Percentiles rank a stretch among this genome's conserved stretches.
Evolutionary conservation across 2,329 filamentous ascomycete genomes (phyloP).

Genomic region (Mollisia scopiformis): DNA sequence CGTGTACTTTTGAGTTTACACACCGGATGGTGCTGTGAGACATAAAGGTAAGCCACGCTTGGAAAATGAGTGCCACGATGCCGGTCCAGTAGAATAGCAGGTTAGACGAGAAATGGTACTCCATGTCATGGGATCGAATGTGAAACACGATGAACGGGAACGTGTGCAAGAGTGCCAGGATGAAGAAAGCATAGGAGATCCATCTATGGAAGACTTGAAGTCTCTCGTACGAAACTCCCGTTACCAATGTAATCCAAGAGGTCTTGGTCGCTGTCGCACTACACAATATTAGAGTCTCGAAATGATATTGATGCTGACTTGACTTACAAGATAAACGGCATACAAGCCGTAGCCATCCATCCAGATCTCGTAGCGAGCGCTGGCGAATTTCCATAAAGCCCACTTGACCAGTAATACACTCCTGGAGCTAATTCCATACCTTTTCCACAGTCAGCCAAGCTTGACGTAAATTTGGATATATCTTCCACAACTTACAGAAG

Average conservation of each 20-base stretch:
- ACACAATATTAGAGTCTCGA: neutral
- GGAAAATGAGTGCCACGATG: constrained; percentile 8
- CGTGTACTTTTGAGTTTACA: neutral
- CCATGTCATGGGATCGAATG: constrained; percentile 5
- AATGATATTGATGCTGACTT: neutral
- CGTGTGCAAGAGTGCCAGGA: constrained; percentile 4
- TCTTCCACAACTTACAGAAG: constrained; percentile 13
- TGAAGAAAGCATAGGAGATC: constrained; percentile 5
- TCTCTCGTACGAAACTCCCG: constrained; percentile 7
- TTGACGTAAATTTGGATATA: neutral
- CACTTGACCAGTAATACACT: constrained; percentile 6
- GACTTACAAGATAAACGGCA: constrained; percentile 13
- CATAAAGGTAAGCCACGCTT: constrained; percentile 8
- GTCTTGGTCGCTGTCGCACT: constrained; percentile 10
- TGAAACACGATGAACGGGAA: constrained; percentile 15
- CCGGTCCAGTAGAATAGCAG: constrained; percentile 9
- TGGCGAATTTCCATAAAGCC: constrained; percentile 2
- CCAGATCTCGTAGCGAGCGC: constrained; percentile 5
- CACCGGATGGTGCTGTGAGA: constrained; percentile 5
- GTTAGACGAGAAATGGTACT: neutral
- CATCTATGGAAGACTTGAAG: constrained; percentile 13
- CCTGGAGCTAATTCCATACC: constrained; percentile 1
- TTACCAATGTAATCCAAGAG: constrained; percentile 8
- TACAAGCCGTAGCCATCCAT: constrained; percentile 4
- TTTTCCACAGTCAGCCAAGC: neutral